Evolutionary conservation across 2,329 filamentous ascomycete species (phyloP), one percentile per base, ranked within the genome.

Genomic region (Xylaria sp.): DNA sequence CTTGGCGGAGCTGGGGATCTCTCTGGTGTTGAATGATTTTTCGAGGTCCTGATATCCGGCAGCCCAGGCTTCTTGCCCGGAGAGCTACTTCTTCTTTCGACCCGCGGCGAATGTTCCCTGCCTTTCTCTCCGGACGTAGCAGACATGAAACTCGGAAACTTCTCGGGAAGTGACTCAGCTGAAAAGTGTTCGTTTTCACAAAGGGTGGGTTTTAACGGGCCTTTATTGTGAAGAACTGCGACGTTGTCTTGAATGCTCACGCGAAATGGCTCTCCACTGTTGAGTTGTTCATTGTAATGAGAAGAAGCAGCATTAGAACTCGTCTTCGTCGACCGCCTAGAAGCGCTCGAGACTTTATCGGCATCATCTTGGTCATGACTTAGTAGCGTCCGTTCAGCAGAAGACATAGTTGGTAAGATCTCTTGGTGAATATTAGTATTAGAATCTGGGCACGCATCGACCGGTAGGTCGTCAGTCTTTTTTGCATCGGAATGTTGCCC

Each of bases 111-210:
- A 45, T 49, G 22, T 44, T 11, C 48, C 17, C 39, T 11, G n/a
- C 13, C 38, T 19, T 39, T 13, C 45, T 38, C 8, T 38, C 24
- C 34, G 11, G 44, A 22, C 16, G 43, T 39, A 7, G 48, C 44
- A n/a, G 58, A 54, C 11, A 34, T 49, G 18, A 48, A 39, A 9
- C 50, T 50, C 22, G 53, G 52, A 29, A 56, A 56, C 20, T 48
- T 56, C 9, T 43, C 42, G 16, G 11, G 6, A 34, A 34, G 4
- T 13, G 29, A 34, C 4, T 34, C 29, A 4, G 29, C 11, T 34
- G 29, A 34, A 13, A 34, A 34, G 29, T 34, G 29, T 19, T 61
- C 55, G 16, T 48, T 53, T 43, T 45, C 45, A 6, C 48, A 52
- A n/a, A 52, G 9, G 11, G 37, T 24, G 26, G 44, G 44, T 29